Evolutionary conservation across 495 filamentous ascomycete species (phyloP), one percentile per base, ranked within the genome.

Genomic region (Talaromyces proteolyticus): DNA sequence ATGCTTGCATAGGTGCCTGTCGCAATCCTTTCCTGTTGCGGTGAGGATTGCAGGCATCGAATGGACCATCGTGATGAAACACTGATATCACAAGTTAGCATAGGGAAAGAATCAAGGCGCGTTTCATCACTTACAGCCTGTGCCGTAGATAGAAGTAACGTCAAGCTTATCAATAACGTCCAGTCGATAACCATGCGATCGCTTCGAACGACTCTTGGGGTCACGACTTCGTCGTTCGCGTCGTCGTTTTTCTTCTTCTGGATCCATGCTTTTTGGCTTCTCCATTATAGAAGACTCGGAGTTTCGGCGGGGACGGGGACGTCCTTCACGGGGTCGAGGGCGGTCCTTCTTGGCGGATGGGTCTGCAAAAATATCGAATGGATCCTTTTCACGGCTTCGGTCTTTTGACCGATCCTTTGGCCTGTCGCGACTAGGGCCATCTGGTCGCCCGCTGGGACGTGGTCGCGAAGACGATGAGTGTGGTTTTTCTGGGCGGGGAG

Each of bases 101-200:
- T 12, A 39, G 16, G 37, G 11, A 29, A 19, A 7, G 16, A 26
- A 3, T 14, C 10, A 44, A 22, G 39, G 1, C 25, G 21, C 25
- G 24, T 21, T 34, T 20, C 17, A 39, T 42, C 52, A 84, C 92
- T 68, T 72, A 97, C 92, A 76, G 63, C 93, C 93, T 52, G 89
- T 87, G 39, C 94, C 93, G 61, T 95, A 96, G 58, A 99, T 94
- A 57, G 92, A 91, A 10, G 92, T 96, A 40, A 92, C 93, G 75
- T 99, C 94, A 42, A 99, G 75, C 61, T 95, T 92, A 67, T 99
- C 94, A 57, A 99, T 99, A 44, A 97, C 79, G 65, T 99, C 94
- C 49, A 97, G 67, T 52, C 83, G 82, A 47, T 83, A 78, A 51
- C 74, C 80, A 49, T 68, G 70, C 59, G 66, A 59, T 51, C 66